These are phyloP conservation scores for Myxozyma nipponensis DNA, from an alignment of 805 yeast genomes.

Conservation along the genomic window DNA sequence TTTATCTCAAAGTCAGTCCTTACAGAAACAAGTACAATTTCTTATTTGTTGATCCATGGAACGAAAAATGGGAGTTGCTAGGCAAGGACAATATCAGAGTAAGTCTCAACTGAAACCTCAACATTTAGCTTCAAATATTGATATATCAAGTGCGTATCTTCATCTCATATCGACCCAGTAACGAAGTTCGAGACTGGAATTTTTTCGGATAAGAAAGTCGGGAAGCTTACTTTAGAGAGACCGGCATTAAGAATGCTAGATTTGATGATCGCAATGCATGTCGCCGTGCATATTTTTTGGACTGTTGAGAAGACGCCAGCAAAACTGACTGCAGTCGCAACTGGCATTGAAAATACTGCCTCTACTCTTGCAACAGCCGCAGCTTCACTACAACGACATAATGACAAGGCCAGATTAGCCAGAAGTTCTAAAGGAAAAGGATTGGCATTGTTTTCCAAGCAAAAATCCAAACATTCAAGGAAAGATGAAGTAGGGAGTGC, in stretches of 20 bases:
- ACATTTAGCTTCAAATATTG: not conserved
- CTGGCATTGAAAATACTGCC: too few species aligned
- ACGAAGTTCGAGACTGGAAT: constrained; percentile 11
- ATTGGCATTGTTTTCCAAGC: too few species aligned
- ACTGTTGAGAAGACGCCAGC: constrained; percentile 14
- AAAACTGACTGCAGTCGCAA: constrained; percentile 14
- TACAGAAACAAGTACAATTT: constrained; percentile 11
- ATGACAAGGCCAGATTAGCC: too few species aligned
- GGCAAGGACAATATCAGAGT: constrained; percentile 16
- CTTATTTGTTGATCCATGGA: constrained; percentile 22
- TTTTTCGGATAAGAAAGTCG: constrained; percentile 12
- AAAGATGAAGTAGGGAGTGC: too few species aligned
- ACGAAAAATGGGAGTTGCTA: constrained; percentile 8
- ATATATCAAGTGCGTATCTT: constrained; percentile 6
- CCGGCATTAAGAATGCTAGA: constrained; percentile 24
- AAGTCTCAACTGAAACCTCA: not conserved
- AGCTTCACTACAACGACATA: too few species aligned
- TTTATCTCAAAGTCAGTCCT: constrained; percentile 14
- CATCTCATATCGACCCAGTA: not conserved
- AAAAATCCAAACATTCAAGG: too few species aligned
- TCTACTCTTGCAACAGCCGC: too few species aligned
- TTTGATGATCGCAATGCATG: constrained; percentile 20
- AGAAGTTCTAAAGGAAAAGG: too few species aligned
- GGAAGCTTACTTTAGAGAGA: constrained; percentile 14
- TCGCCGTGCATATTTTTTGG: constrained; percentile 20